These are phyloP conservation scores for Vachellia collinsii DNA, from an alignment of 306 rosid genomes.

Conservation along the genomic window DNA sequence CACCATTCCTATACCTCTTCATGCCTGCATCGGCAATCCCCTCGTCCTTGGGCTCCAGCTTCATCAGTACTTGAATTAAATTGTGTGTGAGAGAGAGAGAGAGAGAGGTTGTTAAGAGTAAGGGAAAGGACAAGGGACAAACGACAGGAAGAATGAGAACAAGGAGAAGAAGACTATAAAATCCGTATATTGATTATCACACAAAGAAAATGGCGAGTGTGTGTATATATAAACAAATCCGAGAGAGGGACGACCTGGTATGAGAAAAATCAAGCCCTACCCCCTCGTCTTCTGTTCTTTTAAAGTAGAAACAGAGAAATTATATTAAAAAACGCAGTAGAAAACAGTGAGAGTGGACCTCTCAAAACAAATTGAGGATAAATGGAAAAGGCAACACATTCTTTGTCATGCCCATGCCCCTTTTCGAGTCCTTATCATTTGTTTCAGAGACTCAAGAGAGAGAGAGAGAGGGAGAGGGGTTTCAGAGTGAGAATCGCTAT, in stretches of 20 bases:
- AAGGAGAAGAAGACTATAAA: slow-evolving; percentile 25
- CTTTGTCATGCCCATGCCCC: not conserved
- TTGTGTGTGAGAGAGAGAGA: no score
- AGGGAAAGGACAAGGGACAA: slow-evolving; percentile 33
- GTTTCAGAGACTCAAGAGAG: not conserved
- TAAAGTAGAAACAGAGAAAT: not conserved
- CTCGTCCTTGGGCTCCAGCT: slow-evolving; percentile 38
- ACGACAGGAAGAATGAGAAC: slow-evolving; percentile 35
- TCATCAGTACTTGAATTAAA: slow-evolving; percentile 40
- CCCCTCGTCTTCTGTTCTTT: not conserved
- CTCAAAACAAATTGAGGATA: not conserved
- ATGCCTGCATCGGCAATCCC: slow-evolving; percentile 44
- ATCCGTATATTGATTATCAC: slow-evolving; percentile 1
- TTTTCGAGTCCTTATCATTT: not conserved
- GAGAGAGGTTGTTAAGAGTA: slow-evolving; percentile 26
- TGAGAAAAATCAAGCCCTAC: not conserved
- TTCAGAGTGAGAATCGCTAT: not conserved
- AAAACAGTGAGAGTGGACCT: not conserved
- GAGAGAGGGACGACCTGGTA: slow-evolving; percentile 42
- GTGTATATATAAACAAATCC: not conserved
- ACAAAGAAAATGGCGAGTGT: slow-evolving; percentile 2
- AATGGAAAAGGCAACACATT: not conserved
- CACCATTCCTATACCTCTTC: slow-evolving; percentile 77
- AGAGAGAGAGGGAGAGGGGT: not conserved
- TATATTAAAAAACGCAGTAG: not conserved